phyloP scores from a whole-genome alignment of 2,329 filamentous ascomycete species.

The Colletotrichum euphorbiae region DNA sequence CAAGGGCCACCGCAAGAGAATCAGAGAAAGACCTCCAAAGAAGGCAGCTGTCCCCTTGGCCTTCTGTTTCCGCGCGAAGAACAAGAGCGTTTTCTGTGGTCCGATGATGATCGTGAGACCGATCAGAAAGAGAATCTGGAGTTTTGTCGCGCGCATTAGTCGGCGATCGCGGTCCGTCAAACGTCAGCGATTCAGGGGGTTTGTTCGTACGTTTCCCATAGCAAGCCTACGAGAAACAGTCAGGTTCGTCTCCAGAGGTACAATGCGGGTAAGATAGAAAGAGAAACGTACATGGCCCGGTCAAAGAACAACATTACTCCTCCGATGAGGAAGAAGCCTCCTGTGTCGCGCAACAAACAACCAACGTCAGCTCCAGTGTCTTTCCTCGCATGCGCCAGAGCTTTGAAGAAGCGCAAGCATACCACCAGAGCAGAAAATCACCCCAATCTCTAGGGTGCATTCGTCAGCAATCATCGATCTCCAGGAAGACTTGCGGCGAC shows the following conservation, averaged over 20 bases:
- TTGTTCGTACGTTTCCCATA: constrained; percentile 88
- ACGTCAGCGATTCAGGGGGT: constrained; percentile 22
- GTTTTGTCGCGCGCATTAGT: constrained; percentile 19
- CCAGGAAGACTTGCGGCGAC: neutral
- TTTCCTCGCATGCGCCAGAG: constrained; percentile 41
- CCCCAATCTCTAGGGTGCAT: constrained; percentile 82
- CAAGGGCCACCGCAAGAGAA: constrained; percentile 90
- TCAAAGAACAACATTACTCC: constrained; percentile 98
- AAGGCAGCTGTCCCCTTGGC: constrained; percentile 92
- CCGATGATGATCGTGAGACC: constrained; percentile 97
- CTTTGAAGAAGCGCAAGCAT: constrained; percentile 58
- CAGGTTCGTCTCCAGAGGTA: constrained; percentile 31
- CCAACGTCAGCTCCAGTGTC: constrained; percentile 31
- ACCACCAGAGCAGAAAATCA: constrained; percentile 98
- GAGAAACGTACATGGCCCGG: constrained; percentile 80
- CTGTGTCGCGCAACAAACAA: constrained; percentile 57
- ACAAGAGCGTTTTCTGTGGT: constrained; percentile 87
- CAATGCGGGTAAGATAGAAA: neutral
- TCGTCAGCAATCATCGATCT: constrained; percentile 46
- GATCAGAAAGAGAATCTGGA: constrained; percentile 94
- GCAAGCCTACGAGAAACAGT: constrained; percentile 73
- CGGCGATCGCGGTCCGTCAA: constrained; percentile 1
- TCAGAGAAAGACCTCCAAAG: constrained; percentile 83
- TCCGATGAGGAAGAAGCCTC: constrained; percentile 93
- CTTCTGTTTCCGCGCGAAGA: constrained; percentile 96